Evolutionary conservation across 441 rosid genomes (phyloP), one percentile per base, ranked within the genome.

Genomic region (Jatropha podagrica): DNA sequence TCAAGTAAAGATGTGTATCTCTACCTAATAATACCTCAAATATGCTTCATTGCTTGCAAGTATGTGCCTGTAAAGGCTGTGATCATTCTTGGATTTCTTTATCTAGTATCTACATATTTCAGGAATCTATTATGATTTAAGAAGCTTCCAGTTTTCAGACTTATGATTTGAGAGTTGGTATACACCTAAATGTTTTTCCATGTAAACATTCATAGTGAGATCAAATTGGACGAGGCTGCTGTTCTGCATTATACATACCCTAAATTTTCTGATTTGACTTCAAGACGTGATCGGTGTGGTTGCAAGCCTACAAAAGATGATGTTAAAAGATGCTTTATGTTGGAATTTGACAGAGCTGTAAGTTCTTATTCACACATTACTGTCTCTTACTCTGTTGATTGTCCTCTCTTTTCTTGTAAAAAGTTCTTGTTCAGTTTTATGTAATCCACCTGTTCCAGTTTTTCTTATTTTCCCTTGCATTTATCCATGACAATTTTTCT

Each of bases 211-310:
- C 23, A 54, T 76, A 93, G 99, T 14, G 96, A 93, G 86, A 65
- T 87, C 58, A 95, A 91, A 84, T 77, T 92, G 76, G 97, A 89
- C 17, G 99, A 95, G 77, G 92, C 93, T 76, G 99, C 94, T 27
- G 87, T 95, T 77, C 85, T 95, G 87, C 93, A 93, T 78, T 93
- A 88, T 76, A 90, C 99, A 51, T 95, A 95, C 76, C 72, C 97
- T 23, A 92, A 83, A 65, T 92, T 87, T 84, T 95, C 99, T 65
- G 99, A 95, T 85, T 88, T 95, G 85, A 95, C 97, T 73, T 92
- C 98, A 79, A 92, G 99, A 80, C 94, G 90, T 76, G 89, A 91
- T 87, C 96, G 95, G n/a, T 95, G 99, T 88, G 97, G 97, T 81
- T 95, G 98, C 90, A 95, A 91, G 81, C 99, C 96, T 65, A 95